Evolutionary conservation across 2,329 filamentous ascomycete species (phyloP), one percentile per base, ranked within the genome.

Genomic region (Bisporella sp.): DNA sequence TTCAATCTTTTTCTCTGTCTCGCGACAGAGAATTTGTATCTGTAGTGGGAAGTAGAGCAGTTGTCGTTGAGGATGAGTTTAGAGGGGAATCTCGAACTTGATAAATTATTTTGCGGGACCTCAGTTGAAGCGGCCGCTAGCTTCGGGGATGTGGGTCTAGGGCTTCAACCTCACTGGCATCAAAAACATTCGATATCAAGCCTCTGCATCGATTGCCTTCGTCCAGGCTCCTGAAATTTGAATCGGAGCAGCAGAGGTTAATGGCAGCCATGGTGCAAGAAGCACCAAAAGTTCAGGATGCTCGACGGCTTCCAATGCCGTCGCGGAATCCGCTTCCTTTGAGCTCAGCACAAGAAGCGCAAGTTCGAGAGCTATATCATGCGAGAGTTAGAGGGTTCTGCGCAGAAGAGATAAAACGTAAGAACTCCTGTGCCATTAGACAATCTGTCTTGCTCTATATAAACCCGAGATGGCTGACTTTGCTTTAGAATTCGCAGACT

Each of bases 311-410:
- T 29, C 64, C 65, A 40, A 65, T 67, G 63, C 82, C 82, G 28
- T 83, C 81, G 41, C 79, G 81, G 59, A 93, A 92, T 64, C 91
- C 91, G 12, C 73, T 95, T 41, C 91, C 91, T 31, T 76, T 96
- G 51, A 91, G 88, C 30, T 81, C 89, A 8, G 77, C 82, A 28
- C 89, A 95, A 68, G 89, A 95, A 74, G 75, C 81, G 4, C 87
- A 93, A 70, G 87, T 95, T 50, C 80, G 86, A 61, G 85, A 90
- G 59, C 71, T 93, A 7, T 95, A 87, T 68, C 82, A 92, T 71
- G 84, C 87, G 59, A 79, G 87, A 51, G 90, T 96, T 54, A 78
- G 90, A 58, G 75, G 74, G 33, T 75, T 84, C 61, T 96, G 91
- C 70, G 81, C 82, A 5, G 77, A 81, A 0, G 87, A 92, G 64